phyloP scores from a whole-genome alignment of 2,329 filamentous ascomycete genomes.

The Microcyclospora pomicola region DNA sequence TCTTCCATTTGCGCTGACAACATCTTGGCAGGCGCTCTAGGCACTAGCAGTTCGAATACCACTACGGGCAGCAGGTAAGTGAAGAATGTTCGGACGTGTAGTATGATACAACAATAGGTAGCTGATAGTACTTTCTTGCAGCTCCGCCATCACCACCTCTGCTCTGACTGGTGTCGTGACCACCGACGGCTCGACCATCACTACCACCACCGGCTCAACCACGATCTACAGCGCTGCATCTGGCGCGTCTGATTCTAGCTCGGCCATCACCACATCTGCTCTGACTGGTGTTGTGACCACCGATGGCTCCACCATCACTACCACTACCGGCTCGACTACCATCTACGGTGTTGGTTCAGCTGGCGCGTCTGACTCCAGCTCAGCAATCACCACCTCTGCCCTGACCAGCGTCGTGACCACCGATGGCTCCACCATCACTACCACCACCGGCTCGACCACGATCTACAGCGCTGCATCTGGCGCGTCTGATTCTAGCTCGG shows the following conservation, averaged over 20 bases:
- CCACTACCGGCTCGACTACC: conserved; percentile 2
- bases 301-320: conserved; percentile 6
- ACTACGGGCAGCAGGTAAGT: background rate
- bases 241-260: conserved; percentile 3
- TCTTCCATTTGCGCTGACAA: conserved; percentile 2
- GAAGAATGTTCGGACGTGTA: too few species aligned
- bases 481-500: conserved; percentile 2
- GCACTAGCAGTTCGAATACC: conserved; percentile 8
- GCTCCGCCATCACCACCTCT: background rate
- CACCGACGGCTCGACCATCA: background rate
- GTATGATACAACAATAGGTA: too few species aligned
- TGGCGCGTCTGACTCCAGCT: background rate
- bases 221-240: conserved; percentile 1
- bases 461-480: conserved; percentile 14
- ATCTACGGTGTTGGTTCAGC: background rate
- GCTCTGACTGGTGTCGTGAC: background rate
- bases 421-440: conserved; percentile 17
- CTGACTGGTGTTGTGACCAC: background rate
- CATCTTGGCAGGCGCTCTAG: conserved; percentile 4
- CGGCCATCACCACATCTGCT: conserved; percentile 1
- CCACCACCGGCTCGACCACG: conserved; percentile 22
- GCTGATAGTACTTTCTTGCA: too few species aligned
- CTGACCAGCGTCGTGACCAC: conserved; percentile 19
- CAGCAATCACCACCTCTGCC: conserved; percentile 17
- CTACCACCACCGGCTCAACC: conserved; percentile 1